phyloP scores from a whole-genome alignment of 306 rosid species.

The Cucurbita ficifolia region DNA sequence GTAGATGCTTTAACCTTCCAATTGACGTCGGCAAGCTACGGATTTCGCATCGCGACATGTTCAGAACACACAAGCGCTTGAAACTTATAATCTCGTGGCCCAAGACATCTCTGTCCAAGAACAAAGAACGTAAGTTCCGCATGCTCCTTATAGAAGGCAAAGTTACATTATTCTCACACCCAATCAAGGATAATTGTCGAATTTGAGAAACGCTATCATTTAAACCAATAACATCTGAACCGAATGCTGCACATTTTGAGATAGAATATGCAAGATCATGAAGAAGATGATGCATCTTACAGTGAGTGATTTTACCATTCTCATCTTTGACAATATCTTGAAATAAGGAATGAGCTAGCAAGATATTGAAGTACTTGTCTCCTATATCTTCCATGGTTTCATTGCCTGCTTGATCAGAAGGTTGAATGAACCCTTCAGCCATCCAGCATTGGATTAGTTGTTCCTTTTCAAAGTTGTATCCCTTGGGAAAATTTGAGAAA shows the following conservation, averaged over 20 bases:
- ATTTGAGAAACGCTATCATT: background rate
- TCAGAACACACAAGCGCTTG: background rate
- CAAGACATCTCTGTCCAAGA: background rate
- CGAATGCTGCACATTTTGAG: background rate
- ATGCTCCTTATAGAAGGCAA: background rate
- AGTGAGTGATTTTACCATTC: background rate
- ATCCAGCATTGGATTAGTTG: background rate
- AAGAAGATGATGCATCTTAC: conserved; percentile 9
- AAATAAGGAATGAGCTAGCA: conserved; percentile 4
- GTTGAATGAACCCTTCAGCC: conserved; percentile 10
- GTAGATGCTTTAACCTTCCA: conserved; percentile 6
- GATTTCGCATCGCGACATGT: background rate
- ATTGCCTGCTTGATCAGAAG: background rate
- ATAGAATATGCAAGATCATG: conserved; percentile 2
- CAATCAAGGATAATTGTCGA: background rate
- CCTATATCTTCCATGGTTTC: conserved; percentile 7
- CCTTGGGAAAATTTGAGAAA: background rate
- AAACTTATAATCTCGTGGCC: background rate
- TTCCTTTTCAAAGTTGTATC: conserved; percentile 1
- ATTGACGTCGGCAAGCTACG: background rate
- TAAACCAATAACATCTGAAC: background rate
- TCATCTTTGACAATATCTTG: conserved; percentile 1
- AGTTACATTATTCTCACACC: background rate
- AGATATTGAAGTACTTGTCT: background rate
- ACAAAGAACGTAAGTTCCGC: background rate